Percentiles rank a stretch among this genome's conserved stretches.
Evolutionary conservation across 2,329 filamentous ascomycete species (phyloP).

Genomic region (Exophiala alcalophila): DNA sequence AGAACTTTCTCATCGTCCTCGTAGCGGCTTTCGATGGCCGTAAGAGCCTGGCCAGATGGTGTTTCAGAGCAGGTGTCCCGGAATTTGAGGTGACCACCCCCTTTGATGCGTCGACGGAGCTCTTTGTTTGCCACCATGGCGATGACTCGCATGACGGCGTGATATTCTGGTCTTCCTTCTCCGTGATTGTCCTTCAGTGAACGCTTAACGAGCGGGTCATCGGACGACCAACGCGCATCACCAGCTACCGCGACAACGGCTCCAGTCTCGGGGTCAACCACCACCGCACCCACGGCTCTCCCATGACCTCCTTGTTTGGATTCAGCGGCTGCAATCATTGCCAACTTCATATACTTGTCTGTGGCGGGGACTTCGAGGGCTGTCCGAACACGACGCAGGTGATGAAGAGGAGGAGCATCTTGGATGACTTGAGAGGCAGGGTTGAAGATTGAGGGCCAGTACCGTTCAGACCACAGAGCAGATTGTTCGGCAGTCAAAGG

Average conservation of each 20-base stretch:
- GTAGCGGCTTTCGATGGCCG: constrained; percentile 27
- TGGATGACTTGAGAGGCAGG: constrained; percentile 43
- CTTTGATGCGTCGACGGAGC: constrained; percentile 32
- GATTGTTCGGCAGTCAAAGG: constrained; percentile 42
- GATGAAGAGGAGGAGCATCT: constrained; percentile 42
- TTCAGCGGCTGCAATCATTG: constrained; percentile 40
- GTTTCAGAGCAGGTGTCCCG: constrained; percentile 29
- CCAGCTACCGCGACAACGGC: constrained; percentile 45
- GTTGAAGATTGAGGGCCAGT: constrained; percentile 47
- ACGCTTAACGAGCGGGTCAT: constrained; percentile 9
- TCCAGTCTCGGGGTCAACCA: constrained; percentile 44
- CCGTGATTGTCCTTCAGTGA: constrained; percentile 16
- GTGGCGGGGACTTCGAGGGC: constrained; percentile 38
- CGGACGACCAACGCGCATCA: constrained; percentile 39
- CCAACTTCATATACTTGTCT: constrained; percentile 40
- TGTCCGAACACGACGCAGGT: constrained; percentile 36
- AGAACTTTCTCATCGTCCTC: constrained; percentile 22
- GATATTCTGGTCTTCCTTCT: constrained; percentile 46
- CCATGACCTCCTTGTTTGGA: constrained; percentile 38
- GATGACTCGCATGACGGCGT: constrained; percentile 46
- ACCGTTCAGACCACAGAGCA: constrained; percentile 40
- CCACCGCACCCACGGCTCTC: constrained; percentile 43
- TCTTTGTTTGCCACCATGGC: constrained; percentile 44
- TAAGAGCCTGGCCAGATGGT: constrained; percentile 29
- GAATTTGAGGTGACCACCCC: constrained; percentile 28